Base-by-base conservation (phyloP, 805 yeast genomes). In the Candida oleophila region DNA sequence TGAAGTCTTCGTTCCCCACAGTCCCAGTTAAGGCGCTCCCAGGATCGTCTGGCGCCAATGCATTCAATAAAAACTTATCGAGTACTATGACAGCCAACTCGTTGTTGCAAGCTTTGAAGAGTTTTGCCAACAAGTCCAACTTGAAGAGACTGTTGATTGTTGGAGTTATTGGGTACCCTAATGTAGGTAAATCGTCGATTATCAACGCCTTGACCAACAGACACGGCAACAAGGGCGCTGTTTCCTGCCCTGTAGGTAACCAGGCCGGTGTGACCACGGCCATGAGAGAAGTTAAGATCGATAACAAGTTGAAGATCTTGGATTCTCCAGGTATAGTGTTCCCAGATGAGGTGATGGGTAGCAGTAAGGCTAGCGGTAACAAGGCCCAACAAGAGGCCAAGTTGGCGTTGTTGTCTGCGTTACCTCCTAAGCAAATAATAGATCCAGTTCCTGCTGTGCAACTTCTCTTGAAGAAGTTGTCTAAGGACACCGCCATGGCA, bases 311-410 rank as follows among this genome's bases (percentile, higher is more conserved):
- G 56, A 89, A 87, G 66, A 77, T 92, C 53, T 76, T 92, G 60
- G 99, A 92, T 68, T 89, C 97, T 45, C 99, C 99, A 44, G 99
- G 99, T 62, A 94, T 92, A 51, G 97, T 94, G 36, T 92, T 94
- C 82, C 98, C 98, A 43, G 85, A 80, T 54, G 79, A 71, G 50
- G 43, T 69, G 25, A 45, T 60, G 36, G 54, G 53, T 38, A 56
- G 59, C 42, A 76, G 74, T 55, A 77, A 74, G 55, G 71, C 71
- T 52, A 65, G 72, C 48, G n/a, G n/a, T n/a, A n/a, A n/a, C 11
- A 83, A 77, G 59, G 64, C 71, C 20, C 87, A 85, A 53, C 89
- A 85, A 64, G 87, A 86, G 60, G 95, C 98, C n/a, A 88, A 92
- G 59, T 75, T 94, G 52, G 88, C 94, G 4, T 76, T 94, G 48